phyloP scores from a whole-genome alignment of 164 flowering plant genomes.

The Protea cynaroides region DNA sequence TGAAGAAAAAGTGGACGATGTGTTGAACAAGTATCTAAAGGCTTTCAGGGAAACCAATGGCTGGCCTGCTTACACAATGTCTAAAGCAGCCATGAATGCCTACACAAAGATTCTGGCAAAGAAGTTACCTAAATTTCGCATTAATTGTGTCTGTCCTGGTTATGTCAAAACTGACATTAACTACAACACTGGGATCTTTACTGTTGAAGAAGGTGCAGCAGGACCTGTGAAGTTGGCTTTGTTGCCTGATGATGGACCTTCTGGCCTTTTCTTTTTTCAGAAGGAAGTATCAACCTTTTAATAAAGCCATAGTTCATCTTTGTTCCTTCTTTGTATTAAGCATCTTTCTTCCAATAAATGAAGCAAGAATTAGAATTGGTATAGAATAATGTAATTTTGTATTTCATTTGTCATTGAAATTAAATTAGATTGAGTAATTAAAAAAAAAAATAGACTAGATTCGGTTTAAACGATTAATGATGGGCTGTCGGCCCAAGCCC shows the following conservation, averaged over 20 bases:
- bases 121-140: slow-evolving; percentile 24
- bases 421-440: no score
- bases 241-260: slow-evolving; percentile 31
- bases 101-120: slow-evolving; percentile 43
- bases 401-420: no score
- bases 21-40: slow-evolving; percentile 6
- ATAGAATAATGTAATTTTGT: no score
- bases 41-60: slow-evolving; percentile 32
- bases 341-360: no score
- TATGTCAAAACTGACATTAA: slow-evolving; percentile 35
- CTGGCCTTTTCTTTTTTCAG: slow-evolving; percentile 36
- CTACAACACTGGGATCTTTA: slow-evolving; percentile 16
- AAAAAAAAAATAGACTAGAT: no score
- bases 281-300: slow-evolving; percentile 7
- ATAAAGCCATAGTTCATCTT: no score
- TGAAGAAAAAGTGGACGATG: no score
- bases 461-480: no score
- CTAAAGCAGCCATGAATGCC: slow-evolving; percentile 42
- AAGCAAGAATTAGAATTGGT: no score
- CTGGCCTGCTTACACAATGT: slow-evolving; percentile 40
- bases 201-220: slow-evolving; percentile 41
- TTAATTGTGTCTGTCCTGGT: slow-evolving; percentile 41
- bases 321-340: no score
- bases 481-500: no score
- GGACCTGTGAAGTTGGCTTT: slow-evolving; percentile 34